These are phyloP conservation scores for Eurotiales sp. DNA, from an alignment of 2,329 filamentous ascomycete genomes.

Conservation along the genomic window DNA sequence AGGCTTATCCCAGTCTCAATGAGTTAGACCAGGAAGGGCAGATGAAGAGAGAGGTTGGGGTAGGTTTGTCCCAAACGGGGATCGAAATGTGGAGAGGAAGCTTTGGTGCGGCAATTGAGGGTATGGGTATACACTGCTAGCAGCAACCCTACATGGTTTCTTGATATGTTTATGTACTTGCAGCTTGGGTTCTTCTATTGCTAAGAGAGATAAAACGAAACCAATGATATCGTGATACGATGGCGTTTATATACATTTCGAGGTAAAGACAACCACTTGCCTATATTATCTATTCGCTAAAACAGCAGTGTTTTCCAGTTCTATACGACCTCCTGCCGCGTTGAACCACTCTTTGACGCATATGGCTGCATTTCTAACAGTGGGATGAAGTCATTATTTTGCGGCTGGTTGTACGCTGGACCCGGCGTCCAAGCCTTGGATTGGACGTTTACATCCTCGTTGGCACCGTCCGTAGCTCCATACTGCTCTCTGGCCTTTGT, in stretches of 20 bases:
- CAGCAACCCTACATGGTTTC: constrained; percentile 30
- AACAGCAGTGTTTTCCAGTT: neutral
- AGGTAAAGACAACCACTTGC: neutral
- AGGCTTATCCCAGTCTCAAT: neutral
- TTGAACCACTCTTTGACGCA: too few species aligned
- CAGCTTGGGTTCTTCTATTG: too few species aligned
- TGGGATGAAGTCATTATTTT: too few species aligned
- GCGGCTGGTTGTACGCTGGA: too few species aligned
- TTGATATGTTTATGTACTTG: constrained; percentile 26
- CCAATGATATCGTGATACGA: too few species aligned
- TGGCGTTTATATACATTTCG: too few species aligned
- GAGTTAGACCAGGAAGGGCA: neutral
- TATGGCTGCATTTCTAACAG: too few species aligned
- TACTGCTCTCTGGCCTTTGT: neutral
- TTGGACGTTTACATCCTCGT: too few species aligned
- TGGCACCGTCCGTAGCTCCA: too few species aligned
- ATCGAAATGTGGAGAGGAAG: constrained; percentile 6
- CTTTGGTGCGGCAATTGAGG: constrained; percentile 6
- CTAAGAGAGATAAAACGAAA: too few species aligned
- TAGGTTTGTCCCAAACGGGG: constrained; percentile 2
- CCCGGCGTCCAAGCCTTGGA: too few species aligned
- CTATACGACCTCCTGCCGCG: too few species aligned
- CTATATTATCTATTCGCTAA: neutral
- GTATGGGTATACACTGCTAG: constrained; percentile 2
- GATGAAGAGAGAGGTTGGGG: constrained; percentile 3